These are phyloP conservation scores for Laguncularia racemosa DNA, from an alignment of 345 rosid species.

Conservation along the genomic window DNA sequence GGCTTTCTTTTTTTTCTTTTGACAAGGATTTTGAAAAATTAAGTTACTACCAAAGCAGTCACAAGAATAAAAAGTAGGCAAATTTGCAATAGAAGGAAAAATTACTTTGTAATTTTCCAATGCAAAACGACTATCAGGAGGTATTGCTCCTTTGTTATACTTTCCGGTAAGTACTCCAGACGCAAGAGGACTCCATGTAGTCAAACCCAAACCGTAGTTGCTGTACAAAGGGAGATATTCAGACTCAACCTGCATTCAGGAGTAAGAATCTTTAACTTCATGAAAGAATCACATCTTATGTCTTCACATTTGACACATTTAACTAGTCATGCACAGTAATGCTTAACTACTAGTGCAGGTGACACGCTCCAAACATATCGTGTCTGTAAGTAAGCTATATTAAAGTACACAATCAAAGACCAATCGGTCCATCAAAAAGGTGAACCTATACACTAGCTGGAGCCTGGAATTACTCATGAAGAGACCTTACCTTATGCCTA, in stretches of 20 bases:
- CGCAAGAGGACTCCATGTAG: conserved; percentile 99
- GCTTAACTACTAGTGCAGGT: no score
- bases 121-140: conserved; percentile 88
- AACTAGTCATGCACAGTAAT: no score
- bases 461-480: background rate
- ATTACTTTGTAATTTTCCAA: conserved; percentile 88
- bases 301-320: no score
- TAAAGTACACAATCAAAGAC: background rate
- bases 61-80: background rate
- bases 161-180: conserved; percentile 98
- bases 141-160: conserved; percentile 78
- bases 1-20: no score
- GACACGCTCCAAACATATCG: background rate
- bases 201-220: conserved; percentile 87
- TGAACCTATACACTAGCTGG: background rate
- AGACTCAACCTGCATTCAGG: conserved; percentile 66
- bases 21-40: no score
- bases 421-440: no score
- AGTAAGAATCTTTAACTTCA: background rate
- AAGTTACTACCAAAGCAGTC: background rate
- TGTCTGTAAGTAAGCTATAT: background rate
- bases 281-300: no score
- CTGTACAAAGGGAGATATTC: conserved; percentile 80
- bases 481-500: conserved; percentile 71
- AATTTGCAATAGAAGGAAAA: conserved; percentile 2